Percentiles rank a stretch among this genome's conserved stretches.
Evolutionary conservation across 208 protist genomes (phyloP).

Genomic region (Porcisia hertigi): DNA sequence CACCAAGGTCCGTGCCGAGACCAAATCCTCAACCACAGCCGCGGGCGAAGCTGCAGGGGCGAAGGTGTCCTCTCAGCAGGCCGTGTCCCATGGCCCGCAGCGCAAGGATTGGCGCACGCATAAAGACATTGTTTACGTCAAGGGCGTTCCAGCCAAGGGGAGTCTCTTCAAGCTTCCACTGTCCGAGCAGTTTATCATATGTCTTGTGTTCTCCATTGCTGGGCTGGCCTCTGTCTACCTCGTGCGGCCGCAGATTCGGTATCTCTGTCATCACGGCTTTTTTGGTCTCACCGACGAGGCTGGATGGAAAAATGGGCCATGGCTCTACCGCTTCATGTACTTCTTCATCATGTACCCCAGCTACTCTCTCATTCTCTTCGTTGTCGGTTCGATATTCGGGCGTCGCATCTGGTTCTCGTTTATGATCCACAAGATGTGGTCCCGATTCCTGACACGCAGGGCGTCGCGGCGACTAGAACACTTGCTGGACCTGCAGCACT

Average conservation of each 20-base stretch:
- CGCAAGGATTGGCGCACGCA: conserved; percentile 83
- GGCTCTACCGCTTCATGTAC: conserved; percentile 85
- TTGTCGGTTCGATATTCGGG: conserved; percentile 72
- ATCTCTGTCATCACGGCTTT: conserved; percentile 74
- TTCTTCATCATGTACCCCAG: conserved; percentile 78
- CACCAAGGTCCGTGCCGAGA: conserved; percentile 31
- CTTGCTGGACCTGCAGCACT: conserved; percentile 82
- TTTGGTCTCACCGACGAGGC: conserved; percentile 74
- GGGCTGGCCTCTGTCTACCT: conserved; percentile 66
- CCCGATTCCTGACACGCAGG: conserved; percentile 67
- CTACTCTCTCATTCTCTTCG: conserved; percentile 82
- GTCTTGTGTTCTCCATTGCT: conserved; percentile 79
- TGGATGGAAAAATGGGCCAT: conserved; percentile 77
- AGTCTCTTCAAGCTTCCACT: conserved; percentile 75
- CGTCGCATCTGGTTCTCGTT: conserved; percentile 89
- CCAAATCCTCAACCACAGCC: conserved; percentile 20
- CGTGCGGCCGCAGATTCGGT: conserved; percentile 74
- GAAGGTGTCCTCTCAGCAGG: conserved; percentile 19
- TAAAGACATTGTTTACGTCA: conserved; percentile 78
- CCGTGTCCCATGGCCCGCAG: conserved; percentile 33
- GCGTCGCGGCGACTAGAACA: conserved; percentile 48
- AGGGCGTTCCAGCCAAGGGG: conserved; percentile 78
- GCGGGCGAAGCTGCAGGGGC: conserved; percentile 22
- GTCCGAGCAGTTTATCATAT: conserved; percentile 81
- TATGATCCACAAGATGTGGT: conserved; percentile 93